Conservation (phyloP, 106 monocot species). For the Dactylorhiza incarnata region DNA sequence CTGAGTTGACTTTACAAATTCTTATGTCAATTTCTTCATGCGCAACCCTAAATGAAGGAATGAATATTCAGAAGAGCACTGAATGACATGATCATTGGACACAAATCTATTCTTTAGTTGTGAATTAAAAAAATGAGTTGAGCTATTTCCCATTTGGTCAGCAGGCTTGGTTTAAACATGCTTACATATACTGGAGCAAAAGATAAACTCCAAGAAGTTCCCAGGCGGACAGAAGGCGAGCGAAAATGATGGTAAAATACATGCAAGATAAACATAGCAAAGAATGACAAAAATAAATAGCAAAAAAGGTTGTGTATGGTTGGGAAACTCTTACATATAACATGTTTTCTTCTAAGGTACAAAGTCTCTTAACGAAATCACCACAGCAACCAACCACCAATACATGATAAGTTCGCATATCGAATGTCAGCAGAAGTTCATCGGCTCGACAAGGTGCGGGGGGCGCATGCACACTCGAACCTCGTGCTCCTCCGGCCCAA, state of each 20-base stretch:
- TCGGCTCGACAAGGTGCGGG: slow-evolving; percentile 20
- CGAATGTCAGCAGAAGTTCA: slow-evolving; percentile 14
- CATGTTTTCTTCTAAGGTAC: neutral
- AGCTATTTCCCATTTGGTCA: neutral
- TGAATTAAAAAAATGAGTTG: neutral
- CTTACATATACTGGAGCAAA: no score
- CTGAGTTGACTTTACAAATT: no score
- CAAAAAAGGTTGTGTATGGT: slow-evolving; percentile 2
- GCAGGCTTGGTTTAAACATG: no score
- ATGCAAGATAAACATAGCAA: neutral
- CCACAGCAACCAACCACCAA: neutral
- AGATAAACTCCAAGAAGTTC: neutral
- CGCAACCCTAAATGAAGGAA: neutral
- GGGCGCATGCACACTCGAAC: slow-evolving; percentile 34
- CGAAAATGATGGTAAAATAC: neutral
- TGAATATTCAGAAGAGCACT: neutral
- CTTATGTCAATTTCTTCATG: no score
- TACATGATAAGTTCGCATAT: neutral
- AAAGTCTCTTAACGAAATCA: neutral
- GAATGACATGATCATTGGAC: neutral
- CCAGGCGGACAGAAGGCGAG: neutral
- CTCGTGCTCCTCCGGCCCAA: slow-evolving; percentile 31
- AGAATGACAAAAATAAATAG: neutral
- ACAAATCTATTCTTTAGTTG: neutral
- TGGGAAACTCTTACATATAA: neutral